These are phyloP conservation scores for Cenchrus purpureus DNA, from an alignment of 176 grass and related monocot species.

Conservation along the genomic window DNA sequence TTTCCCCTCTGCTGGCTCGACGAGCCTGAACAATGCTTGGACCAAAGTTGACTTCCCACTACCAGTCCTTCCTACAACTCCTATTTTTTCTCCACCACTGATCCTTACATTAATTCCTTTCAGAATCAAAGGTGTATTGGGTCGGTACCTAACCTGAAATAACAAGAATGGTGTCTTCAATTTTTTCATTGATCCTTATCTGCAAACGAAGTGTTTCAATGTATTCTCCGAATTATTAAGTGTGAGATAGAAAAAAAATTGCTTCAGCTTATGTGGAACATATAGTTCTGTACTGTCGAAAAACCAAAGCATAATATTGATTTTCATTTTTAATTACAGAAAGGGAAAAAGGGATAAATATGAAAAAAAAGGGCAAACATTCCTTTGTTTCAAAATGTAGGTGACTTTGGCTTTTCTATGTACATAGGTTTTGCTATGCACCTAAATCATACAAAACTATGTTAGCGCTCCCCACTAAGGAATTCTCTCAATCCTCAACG, in stretches of 20 bases:
- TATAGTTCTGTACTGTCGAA: not conserved
- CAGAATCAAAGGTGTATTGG: constrained; percentile 87
- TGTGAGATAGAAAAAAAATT: not conserved
- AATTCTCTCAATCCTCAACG: too few species aligned
- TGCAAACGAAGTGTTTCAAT: not conserved
- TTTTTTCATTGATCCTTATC: not conserved
- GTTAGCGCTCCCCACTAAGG: too few species aligned
- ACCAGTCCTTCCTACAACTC: constrained; percentile 89
- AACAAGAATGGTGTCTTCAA: constrained; percentile 3
- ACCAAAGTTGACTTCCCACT: constrained; percentile 95
- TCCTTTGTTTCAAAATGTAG: too few species aligned
- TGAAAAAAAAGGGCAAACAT: constrained; percentile 2
- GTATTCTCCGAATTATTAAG: not conserved
- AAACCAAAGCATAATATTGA: not conserved
- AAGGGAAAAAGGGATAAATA: not conserved
- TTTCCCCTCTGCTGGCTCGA: constrained; percentile 74
- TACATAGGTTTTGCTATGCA: too few species aligned
- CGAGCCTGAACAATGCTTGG: constrained; percentile 87
- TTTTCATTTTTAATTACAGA: constrained; percentile 17
- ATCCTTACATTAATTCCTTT: constrained; percentile 80
- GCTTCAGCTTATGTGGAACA: not conserved
- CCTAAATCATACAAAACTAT: too few species aligned
- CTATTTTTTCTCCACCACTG: constrained; percentile 85
- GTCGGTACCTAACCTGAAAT: constrained; percentile 78
- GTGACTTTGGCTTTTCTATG: too few species aligned